Percentiles rank a stretch among this genome's conserved stretches.
Evolutionary conservation across 2,329 filamentous ascomycete genomes (phyloP).

Genomic region (Penicillium rolfsii): DNA sequence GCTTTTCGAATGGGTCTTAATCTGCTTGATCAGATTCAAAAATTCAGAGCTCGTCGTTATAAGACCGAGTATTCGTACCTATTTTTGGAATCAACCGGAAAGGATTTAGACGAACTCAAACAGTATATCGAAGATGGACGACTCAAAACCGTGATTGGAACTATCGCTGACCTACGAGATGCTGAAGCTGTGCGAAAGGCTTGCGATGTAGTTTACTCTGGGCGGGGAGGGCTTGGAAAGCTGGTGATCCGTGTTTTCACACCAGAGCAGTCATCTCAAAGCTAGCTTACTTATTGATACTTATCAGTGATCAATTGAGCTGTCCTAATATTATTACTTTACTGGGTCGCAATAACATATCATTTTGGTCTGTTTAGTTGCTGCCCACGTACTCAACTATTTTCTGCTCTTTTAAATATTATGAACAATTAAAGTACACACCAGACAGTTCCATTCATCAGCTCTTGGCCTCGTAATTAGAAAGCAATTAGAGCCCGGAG

Average conservation of each 20-base stretch:
- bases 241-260: slow-evolving; percentile 44
- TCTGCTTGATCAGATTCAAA: slow-evolving; percentile 43
- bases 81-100: slow-evolving; percentile 47
- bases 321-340: neutral
- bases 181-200: slow-evolving; percentile 48
- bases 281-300: neutral
- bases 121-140: slow-evolving; percentile 49
- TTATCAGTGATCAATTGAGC: neutral
- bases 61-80: slow-evolving; percentile 46
- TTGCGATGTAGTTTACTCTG: slow-evolving; percentile 46
- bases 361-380: neutral
- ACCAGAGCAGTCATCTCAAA: neutral
- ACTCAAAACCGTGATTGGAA: slow-evolving; percentile 50
- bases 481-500: neutral
- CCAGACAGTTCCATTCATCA: neutral
- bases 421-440: neutral
- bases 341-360: neutral
- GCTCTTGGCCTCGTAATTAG: neutral
- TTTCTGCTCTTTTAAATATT: neutral
- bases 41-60: slow-evolving; percentile 51
- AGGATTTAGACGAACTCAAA: slow-evolving; percentile 50
- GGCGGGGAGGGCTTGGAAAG: slow-evolving; percentile 52
- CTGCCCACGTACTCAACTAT: neutral
- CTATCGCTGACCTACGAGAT: slow-evolving; percentile 49
- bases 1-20: slow-evolving; percentile 34